These are phyloP conservation scores for Cyclostephanos invisitatus DNA, from an alignment of 108 stramenopile genomes.

Conservation along the genomic window DNA sequence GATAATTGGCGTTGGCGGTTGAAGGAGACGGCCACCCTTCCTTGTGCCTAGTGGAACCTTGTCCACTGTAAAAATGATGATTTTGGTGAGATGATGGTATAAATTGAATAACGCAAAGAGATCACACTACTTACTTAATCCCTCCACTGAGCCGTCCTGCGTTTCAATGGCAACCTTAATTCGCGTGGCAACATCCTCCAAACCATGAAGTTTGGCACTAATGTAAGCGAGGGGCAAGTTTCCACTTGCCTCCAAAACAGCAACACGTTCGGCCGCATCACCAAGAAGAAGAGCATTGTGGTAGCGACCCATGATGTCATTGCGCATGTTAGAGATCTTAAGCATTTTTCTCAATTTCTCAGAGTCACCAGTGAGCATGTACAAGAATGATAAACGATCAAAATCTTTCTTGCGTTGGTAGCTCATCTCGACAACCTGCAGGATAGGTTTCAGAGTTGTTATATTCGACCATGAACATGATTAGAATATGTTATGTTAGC, in stretches of 20 bases:
- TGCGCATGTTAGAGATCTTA: conserved; percentile 95
- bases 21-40: conserved; percentile 74
- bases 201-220: conserved; percentile 88
- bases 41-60: conserved; percentile 58
- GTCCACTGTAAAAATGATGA: conserved; percentile 41
- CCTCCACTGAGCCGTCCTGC: conserved; percentile 77
- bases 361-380: conserved; percentile 92
- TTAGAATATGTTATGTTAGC: not conserved
- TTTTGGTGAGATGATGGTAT: not conserved
- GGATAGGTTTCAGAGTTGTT: not conserved
- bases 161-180: conserved; percentile 92
- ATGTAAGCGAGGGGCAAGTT: conserved; percentile 95
- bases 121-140: conserved; percentile 42
- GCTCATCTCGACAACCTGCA: conserved; percentile 94
- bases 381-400: conserved; percentile 96
- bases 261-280: conserved; percentile 91
- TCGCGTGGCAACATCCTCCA: conserved; percentile 90
- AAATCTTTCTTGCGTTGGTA: conserved; percentile 98
- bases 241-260: conserved; percentile 92
- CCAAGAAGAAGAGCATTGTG: conserved; percentile 97
- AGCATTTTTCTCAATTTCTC: conserved; percentile 98
- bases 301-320: conserved; percentile 95
- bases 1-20: conserved; percentile 96
- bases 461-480: not conserved
- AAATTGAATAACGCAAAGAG: not conserved